A percentile compares a stretch with the other conserved stretches of the same genome.
phyloP scores from a whole-genome alignment of 768 basidiomycete species.

The Russula abietina region DNA sequence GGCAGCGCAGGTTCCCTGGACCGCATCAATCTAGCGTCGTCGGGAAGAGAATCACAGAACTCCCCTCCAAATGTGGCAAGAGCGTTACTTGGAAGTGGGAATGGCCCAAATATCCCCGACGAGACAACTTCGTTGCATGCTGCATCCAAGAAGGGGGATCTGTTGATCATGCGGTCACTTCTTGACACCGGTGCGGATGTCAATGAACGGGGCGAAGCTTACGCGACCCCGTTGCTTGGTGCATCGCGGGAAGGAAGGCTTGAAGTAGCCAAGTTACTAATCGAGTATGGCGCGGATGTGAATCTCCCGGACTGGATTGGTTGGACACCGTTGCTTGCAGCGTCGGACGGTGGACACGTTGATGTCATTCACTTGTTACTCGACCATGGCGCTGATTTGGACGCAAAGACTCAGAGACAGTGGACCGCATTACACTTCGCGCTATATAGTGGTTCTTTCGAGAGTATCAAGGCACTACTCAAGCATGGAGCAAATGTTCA shows the following conservation, averaged over 20 bases:
- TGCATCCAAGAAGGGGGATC: background rate
- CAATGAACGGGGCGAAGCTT: background rate
- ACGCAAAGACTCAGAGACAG: background rate
- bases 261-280: background rate
- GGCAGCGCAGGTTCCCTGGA: background rate
- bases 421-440: background rate
- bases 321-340: background rate
- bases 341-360: background rate
- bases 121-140: background rate
- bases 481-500: background rate
- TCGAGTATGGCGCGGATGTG: background rate
- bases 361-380: background rate
- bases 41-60: background rate
- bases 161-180: background rate
- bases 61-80: no score
- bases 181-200: background rate
- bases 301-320: background rate
- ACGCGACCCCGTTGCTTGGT: background rate
- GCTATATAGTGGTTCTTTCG: background rate
- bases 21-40: background rate
- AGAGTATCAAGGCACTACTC: background rate
- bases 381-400: background rate
- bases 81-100: background rate
- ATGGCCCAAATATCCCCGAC: background rate
- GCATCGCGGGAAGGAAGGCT: background rate